Evolutionary conservation across 148 eudicot species (phyloP), one percentile per base, ranked within the genome.

Genomic region (Rhododendron vialii): DNA sequence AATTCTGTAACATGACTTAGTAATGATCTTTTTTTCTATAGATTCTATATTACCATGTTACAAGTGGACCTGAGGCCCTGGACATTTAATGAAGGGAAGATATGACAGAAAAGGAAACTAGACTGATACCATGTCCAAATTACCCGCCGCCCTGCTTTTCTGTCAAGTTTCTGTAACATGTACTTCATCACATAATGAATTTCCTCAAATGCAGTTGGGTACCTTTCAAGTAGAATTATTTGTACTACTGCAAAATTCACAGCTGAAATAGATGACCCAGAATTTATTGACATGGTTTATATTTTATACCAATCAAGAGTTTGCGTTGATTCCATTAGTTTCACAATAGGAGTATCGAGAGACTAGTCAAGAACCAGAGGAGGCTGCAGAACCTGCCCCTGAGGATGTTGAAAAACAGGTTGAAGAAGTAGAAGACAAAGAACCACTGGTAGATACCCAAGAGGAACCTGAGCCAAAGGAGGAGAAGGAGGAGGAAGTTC

Each of bases 301-400:
- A n/a, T 77, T 78, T n/a, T 85, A 10, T 20, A n/a, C 57, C 45
- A 48, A n/a, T 85, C 53, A 77, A 74, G 83, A 63, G 53, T 84
- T 87, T 85, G 86, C 48, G 75, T 83, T 63, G 81, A 41, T 89
- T 73, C 38, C 41, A 24, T 51, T 47, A 9, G 2, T 22, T 67
- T 14, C 6, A 88, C 53, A 81, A 87, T 91, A 95, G 99, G 98
- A 96, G 88, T 95, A 94, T 87, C 76, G 80, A 55, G 93, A 92
- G 85, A 84, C 87, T 45, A 90, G 85, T 20, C 88, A 81, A 77
- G 93, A 95, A 35, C 90, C 93, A 15, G 84, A 89, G 51, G 87
- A 91, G 78, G 85, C 86, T 74, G 92, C 90, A 82, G 95, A 91
- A 78, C 74, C 86, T 14, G 87, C 63, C 14, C 87, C 90, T 53